Evolutionary conservation across 2,329 filamentous ascomycete genomes (phyloP).

Genomic region (Aspergillus caelatus): DNA sequence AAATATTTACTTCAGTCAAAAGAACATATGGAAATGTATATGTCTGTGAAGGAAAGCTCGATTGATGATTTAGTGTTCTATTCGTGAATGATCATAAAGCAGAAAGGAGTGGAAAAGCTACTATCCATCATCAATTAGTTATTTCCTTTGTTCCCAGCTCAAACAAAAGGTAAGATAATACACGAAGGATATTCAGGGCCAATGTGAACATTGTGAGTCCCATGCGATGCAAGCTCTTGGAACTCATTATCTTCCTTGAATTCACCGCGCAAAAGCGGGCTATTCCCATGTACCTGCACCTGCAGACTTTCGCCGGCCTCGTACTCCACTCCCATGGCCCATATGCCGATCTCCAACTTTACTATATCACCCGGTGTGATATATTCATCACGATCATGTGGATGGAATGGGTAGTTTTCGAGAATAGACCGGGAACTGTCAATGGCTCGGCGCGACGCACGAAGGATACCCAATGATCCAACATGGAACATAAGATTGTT

Average conservation of each 20-base stretch:
- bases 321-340: constrained; percentile 6
- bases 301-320: constrained; percentile 12
- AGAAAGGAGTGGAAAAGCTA: neutral
- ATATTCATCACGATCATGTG: neutral
- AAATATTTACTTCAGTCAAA: too few relatives aligned
- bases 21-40: too few relatives aligned
- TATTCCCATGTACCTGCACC: constrained; percentile 12
- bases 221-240: constrained; percentile 10
- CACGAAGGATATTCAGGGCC: neutral
- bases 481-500: neutral
- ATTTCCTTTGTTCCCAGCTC: neutral
- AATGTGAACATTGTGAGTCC: neutral
- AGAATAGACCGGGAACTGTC: neutral
- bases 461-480: neutral
- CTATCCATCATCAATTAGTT: neutral
- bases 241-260: constrained; percentile 10
- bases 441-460: neutral
- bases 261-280: constrained; percentile 8
- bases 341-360: neutral
- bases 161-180: neutral
- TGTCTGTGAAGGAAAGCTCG: too few relatives aligned
- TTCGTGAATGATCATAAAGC: neutral
- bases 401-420: neutral
- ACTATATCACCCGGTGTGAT: neutral
- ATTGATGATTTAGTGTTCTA: neutral